Percentiles rank a stretch among this genome's conserved stretches.
Conservation (phyloP, 495 filamentous ascomycete genomes). For the Aspergillus diversus region DNA sequence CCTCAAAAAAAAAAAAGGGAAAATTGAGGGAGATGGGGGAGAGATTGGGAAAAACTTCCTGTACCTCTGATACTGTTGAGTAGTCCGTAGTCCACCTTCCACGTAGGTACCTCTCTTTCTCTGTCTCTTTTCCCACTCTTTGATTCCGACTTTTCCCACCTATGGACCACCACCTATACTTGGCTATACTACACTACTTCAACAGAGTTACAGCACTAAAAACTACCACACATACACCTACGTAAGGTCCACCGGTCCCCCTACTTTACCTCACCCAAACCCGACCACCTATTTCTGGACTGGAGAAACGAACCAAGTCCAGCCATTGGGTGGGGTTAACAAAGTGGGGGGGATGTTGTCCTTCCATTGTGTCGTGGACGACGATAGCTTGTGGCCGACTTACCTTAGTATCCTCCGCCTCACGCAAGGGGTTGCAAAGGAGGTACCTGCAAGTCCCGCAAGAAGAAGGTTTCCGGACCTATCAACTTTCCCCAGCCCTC, state of each 20-base stretch:
- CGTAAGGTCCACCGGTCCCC: background rate
- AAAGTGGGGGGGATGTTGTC: slow-evolving; percentile 10
- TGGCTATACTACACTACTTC: background rate
- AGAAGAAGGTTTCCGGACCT: slow-evolving; percentile 32
- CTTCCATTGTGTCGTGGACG: slow-evolving; percentile 21
- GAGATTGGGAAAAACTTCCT: background rate
- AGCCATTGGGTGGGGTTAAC: slow-evolving; percentile 17
- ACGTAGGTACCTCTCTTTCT: slow-evolving; percentile 1
- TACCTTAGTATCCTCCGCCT: slow-evolving; percentile 15
- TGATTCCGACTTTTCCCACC: slow-evolving; percentile 3
- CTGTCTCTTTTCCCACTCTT: background rate
- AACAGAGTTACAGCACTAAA: slow-evolving; percentile 5
- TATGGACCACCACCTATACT: background rate
- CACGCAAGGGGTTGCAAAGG: slow-evolving; percentile 32
- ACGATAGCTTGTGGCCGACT: slow-evolving; percentile 13
- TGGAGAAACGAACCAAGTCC: background rate
- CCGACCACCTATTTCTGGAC: slow-evolving; percentile 3
- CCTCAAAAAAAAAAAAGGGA: background rate
- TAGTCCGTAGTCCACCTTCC: slow-evolving; percentile 16
- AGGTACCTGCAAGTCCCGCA: slow-evolving; percentile 22
- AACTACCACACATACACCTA: background rate
- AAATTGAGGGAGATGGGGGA: slow-evolving; percentile 7
- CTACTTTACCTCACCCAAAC: background rate
- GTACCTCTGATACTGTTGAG: slow-evolving; percentile 25
- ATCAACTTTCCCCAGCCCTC: slow-evolving; percentile 20